These are phyloP conservation scores for Porphyrellus cyaneotinctus DNA, from an alignment of 768 basidiomycete species.

Conservation along the genomic window DNA sequence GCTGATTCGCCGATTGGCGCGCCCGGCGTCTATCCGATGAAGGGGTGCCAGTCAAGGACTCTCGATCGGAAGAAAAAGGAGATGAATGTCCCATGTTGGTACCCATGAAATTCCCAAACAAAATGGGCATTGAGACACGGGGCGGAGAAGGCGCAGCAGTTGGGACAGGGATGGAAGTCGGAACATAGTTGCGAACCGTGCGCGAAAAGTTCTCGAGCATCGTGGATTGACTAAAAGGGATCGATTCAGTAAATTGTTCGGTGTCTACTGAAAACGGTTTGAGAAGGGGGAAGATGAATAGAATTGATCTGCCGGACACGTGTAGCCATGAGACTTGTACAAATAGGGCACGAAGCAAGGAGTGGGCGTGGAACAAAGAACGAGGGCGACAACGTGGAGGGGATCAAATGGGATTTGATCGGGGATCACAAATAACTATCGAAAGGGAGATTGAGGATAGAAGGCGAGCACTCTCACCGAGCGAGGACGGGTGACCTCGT, in stretches of 20 bases:
- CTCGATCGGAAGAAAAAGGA: slow-evolving; percentile 8
- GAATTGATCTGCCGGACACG: slow-evolving; percentile 6
- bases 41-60: slow-evolving; percentile 7
- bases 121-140: slow-evolving; percentile 46
- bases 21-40: slow-evolving; percentile 10
- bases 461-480: slow-evolving; percentile 21
- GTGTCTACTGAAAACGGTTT: background rate
- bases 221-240: slow-evolving; percentile 41
- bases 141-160: slow-evolving; percentile 46
- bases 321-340: slow-evolving; percentile 14
- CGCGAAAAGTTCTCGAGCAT: slow-evolving; percentile 51
- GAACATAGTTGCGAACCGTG: slow-evolving; percentile 52
- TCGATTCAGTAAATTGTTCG: slow-evolving; percentile 12
- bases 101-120: slow-evolving; percentile 42
- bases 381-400: slow-evolving; percentile 14
- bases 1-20: slow-evolving; percentile 8
- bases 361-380: slow-evolving; percentile 4
- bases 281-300: background rate
- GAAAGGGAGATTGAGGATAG: background rate
- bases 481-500: slow-evolving; percentile 31
- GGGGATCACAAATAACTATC: slow-evolving; percentile 1
- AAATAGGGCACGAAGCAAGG: slow-evolving; percentile 8
- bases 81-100: slow-evolving; percentile 19
- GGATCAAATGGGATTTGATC: background rate
- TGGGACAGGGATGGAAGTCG: slow-evolving; percentile 48